Evolutionary conservation across 306 rosid genomes (phyloP).

Genomic region (Malus fusca): DNA sequence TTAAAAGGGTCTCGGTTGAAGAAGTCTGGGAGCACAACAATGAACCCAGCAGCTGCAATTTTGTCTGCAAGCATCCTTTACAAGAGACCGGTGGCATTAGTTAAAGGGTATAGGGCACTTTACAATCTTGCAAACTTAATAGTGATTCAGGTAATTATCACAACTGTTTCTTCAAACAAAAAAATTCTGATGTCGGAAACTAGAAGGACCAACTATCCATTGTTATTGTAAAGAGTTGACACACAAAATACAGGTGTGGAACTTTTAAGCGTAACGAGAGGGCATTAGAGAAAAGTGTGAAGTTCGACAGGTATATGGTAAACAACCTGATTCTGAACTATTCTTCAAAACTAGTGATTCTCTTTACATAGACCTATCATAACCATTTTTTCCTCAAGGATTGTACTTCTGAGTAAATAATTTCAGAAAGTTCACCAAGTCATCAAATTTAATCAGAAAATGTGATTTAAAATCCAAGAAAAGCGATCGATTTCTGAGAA

Average conservation of each 20-base stretch:
- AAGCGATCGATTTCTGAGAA: not conserved
- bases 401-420: not conserved
- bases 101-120: not conserved
- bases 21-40: slow-evolving; percentile 63
- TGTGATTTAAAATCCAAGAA: not conserved
- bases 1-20: slow-evolving; percentile 45
- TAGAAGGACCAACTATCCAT: not conserved
- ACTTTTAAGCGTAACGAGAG: not conserved
- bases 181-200: not conserved
- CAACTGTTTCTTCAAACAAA: not conserved
- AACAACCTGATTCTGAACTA: not conserved
- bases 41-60: slow-evolving; percentile 43
- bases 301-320: not conserved
- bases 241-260: not conserved
- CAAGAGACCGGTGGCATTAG: not conserved
- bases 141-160: not conserved
- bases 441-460: not conserved
- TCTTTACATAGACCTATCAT: not conserved
- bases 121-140: not conserved
- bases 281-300: not conserved
- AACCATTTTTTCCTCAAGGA: not conserved
- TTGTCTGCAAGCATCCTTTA: slow-evolving; percentile 61
- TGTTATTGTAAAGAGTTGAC: not conserved
- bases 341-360: not conserved
- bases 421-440: not conserved